These are phyloP conservation scores for Diaporthe destruens DNA, from an alignment of 2,329 filamentous ascomycete genomes.

Conservation along the genomic window DNA sequence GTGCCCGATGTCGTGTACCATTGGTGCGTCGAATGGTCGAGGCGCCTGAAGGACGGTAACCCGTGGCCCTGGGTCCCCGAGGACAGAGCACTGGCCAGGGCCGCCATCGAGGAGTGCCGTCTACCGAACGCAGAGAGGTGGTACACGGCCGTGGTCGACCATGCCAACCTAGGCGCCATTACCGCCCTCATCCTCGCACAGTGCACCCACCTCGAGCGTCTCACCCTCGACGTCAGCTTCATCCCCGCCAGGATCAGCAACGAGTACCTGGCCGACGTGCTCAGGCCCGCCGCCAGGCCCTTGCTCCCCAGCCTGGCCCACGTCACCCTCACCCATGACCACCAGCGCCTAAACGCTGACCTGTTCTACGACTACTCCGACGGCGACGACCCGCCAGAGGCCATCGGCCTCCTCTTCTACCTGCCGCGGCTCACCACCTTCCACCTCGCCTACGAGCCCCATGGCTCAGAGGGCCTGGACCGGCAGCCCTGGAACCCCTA, in stretches of 20 bases:
- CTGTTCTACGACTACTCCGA: too few relatives aligned
- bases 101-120: background rate
- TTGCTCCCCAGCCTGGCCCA: too few relatives aligned
- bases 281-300: background rate
- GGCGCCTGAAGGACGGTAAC: background rate
- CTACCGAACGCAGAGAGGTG: background rate
- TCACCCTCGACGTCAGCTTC: background rate
- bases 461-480: accelerated
- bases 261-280: background rate
- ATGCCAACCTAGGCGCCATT: background rate
- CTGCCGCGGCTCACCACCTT: too few relatives aligned
- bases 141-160: background rate
- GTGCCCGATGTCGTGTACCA: background rate
- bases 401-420: too few relatives aligned
- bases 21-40: background rate
- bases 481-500: background rate
- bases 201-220: background rate
- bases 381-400: too few relatives aligned
- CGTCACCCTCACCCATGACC: too few relatives aligned
- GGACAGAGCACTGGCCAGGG: background rate
- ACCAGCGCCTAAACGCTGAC: too few relatives aligned
- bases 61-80: background rate
- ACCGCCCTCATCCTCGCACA: background rate
- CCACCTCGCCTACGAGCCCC: too few relatives aligned
- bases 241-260: background rate